These are phyloP conservation scores for Cyberlindnera mrakii DNA, from an alignment of 805 yeast species.

Conservation along the genomic window DNA sequence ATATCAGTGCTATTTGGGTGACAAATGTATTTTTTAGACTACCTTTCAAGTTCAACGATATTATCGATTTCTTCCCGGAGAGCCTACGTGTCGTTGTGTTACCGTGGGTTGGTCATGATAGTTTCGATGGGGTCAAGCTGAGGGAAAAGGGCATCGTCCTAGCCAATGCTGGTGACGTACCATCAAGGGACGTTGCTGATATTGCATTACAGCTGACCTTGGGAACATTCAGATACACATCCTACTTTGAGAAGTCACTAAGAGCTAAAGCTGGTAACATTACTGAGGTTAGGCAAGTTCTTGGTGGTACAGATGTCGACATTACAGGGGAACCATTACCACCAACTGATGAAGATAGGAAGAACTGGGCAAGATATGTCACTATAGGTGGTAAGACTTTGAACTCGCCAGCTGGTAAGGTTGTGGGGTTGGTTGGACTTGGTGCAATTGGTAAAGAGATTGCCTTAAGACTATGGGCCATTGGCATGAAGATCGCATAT, in stretches of 20 bases:
- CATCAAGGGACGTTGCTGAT: slow-evolving; percentile 70
- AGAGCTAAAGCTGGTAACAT: slow-evolving; percentile 36
- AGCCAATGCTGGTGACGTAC: slow-evolving; percentile 55
- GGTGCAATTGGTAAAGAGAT: slow-evolving; percentile 69
- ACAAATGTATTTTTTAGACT: slow-evolving; percentile 44
- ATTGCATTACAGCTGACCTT: slow-evolving; percentile 54
- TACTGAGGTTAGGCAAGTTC: slow-evolving; percentile 36
- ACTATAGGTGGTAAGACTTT: slow-evolving; percentile 39
- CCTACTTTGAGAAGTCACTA: slow-evolving; percentile 38
- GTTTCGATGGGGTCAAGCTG: slow-evolving; percentile 40
- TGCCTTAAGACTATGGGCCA: slow-evolving; percentile 46
- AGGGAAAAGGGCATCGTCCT: slow-evolving; percentile 42
- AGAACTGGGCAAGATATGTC: slow-evolving; percentile 35
- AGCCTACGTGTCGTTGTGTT: slow-evolving; percentile 42
- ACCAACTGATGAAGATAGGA: slow-evolving; percentile 26
- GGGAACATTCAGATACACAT: slow-evolving; percentile 53
- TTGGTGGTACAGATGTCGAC: slow-evolving; percentile 28
- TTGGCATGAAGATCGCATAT: slow-evolving; percentile 64
- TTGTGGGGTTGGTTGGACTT: slow-evolving; percentile 63
- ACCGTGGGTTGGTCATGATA: slow-evolving; percentile 60
- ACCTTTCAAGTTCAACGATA: slow-evolving; percentile 36
- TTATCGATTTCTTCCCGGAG: slow-evolving; percentile 41
- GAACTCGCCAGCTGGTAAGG: slow-evolving; percentile 50
- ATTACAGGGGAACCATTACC: slow-evolving; percentile 24
- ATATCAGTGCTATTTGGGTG: slow-evolving; percentile 48